Conservation (phyloP, 2,329 filamentous ascomycete genomes). For the Aspergillus japonicus region DNA sequence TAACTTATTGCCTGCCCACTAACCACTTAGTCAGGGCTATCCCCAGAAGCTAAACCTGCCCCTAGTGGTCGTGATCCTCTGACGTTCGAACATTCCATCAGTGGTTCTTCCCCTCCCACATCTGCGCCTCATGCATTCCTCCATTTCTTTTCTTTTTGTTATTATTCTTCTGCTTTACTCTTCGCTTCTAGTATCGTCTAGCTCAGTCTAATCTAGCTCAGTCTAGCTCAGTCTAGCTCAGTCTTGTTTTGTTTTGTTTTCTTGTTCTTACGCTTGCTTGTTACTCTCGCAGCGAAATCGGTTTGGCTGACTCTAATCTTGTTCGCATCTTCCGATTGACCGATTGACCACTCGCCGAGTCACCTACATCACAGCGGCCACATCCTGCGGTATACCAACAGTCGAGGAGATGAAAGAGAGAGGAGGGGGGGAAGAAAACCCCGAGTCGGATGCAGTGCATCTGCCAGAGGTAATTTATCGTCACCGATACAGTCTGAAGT, state of each 20-base stretch:
- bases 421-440: not conserved
- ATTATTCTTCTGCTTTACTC: not conserved
- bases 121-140: conserved; percentile 12
- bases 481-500: not conserved
- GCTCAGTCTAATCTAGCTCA: not conserved
- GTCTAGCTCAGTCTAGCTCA: not conserved
- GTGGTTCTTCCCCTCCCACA: conserved; percentile 7
- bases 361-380: not conserved
- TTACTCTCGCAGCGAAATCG: not conserved
- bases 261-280: not conserved
- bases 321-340: not conserved
- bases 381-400: not conserved
- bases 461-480: not conserved
- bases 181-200: not conserved
- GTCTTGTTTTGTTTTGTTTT: not conserved
- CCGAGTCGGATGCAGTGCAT: not conserved
- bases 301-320: too few species aligned
- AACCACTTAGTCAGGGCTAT: not conserved
- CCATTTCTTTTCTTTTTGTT: not conserved
- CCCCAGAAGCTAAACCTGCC: not conserved
- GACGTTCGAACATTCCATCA: conserved; percentile 20
- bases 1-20: not conserved
- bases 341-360: not conserved
- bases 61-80: conserved; percentile 12
- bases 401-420: not conserved